These are phyloP conservation scores for Claviceps maximensis DNA, from an alignment of 2,329 filamentous ascomycete genomes.

Conservation along the genomic window DNA sequence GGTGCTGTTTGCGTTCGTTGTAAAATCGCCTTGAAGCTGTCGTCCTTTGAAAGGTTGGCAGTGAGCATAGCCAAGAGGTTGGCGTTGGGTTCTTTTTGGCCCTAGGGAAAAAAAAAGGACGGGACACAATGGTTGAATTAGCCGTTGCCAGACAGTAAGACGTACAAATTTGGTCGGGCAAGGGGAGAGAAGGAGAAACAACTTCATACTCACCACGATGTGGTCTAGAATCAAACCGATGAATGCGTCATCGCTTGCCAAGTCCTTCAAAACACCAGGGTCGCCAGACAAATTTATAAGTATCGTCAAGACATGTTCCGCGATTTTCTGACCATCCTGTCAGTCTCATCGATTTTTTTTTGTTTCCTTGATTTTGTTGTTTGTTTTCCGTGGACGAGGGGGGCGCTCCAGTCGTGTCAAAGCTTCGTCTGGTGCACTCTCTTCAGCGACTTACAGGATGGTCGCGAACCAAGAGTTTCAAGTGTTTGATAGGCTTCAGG, in stretches of 20 bases:
- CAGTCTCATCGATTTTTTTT: neutral
- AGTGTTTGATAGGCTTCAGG: conserved; percentile 66
- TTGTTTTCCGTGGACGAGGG: neutral
- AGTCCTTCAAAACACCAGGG: conserved; percentile 54
- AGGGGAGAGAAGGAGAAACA: neutral
- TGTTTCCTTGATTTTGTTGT: neutral
- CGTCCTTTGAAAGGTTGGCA: conserved; percentile 78
- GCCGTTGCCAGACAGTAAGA: neutral
- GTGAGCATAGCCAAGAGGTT: conserved; percentile 83
- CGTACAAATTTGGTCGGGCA: neutral
- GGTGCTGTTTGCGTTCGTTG: conserved; percentile 55
- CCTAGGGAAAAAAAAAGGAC: conserved; percentile 27
- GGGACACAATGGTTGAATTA: neutral
- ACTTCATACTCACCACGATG: conserved; percentile 49
- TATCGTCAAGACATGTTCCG: conserved; percentile 84
- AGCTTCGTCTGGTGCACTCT: neutral
- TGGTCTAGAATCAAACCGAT: conserved; percentile 58
- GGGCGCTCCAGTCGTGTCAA: neutral
- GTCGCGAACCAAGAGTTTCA: conserved; percentile 78
- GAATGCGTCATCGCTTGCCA: conserved; percentile 71
- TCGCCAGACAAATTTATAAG: conserved; percentile 79
- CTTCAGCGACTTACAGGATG: conserved; percentile 47
- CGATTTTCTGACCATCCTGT: conserved; percentile 50
- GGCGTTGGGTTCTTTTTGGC: conserved; percentile 63
- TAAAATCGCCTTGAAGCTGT: conserved; percentile 56